A percentile compares a stretch with the other conserved stretches of the same genome.
phyloP scores from a whole-genome alignment of 805 yeast genomes.

The Isabelozyma gotoi region DNA sequence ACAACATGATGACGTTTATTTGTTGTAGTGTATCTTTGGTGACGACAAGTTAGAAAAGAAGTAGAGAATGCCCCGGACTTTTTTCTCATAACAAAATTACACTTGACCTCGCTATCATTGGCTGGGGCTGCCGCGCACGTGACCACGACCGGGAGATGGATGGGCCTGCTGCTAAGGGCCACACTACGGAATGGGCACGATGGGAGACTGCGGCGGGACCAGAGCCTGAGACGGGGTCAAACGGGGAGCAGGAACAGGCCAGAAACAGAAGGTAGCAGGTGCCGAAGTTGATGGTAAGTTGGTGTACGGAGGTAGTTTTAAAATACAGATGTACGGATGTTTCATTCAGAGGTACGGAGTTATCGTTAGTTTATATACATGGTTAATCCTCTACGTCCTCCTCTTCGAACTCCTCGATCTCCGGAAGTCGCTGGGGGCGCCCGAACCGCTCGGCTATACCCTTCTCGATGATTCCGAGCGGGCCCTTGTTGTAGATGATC shows the following conservation, averaged over 20 bases:
- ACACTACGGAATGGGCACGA: neutral
- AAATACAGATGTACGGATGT: no score
- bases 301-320: no score
- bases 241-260: no score
- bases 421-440: constrained; percentile 28
- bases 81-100: constrained; percentile 9
- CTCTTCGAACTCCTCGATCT: constrained; percentile 41
- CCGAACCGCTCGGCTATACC: constrained; percentile 40
- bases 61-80: constrained; percentile 9
- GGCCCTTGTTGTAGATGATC: constrained; percentile 41
- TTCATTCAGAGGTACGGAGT: no score
- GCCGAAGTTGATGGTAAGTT: no score
- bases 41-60: neutral
- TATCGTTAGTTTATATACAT: neutral
- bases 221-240: no score
- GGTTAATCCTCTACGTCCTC: constrained; percentile 31
- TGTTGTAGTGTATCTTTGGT: no score
- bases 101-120: constrained; percentile 11
- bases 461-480: constrained; percentile 41
- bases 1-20: constrained; percentile 18
- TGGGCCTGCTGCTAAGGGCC: neutral
- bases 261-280: no score
- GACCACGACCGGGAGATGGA: neutral
- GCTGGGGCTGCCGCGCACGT: no score
- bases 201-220: neutral